These are phyloP conservation scores for Rubroshorea leprosula DNA, from an alignment of 345 rosid genomes.

Conservation along the genomic window DNA sequence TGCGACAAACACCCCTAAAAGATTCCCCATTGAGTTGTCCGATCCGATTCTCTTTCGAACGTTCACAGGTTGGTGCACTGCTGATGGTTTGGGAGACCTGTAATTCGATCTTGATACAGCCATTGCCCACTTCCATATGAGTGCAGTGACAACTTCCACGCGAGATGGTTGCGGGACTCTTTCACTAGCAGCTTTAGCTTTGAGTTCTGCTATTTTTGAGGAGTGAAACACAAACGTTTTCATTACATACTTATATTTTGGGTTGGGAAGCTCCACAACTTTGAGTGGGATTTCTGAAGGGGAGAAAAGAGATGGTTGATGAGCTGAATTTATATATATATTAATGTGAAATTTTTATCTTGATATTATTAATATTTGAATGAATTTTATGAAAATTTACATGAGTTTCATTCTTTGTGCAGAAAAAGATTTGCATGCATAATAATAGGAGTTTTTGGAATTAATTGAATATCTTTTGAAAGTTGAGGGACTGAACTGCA, in stretches of 20 bases:
- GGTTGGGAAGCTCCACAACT: neutral
- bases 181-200: neutral
- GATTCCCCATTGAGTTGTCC: constrained; percentile 22
- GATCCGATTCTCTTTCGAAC: constrained; percentile 24
- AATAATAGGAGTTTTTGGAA: too few relatives aligned
- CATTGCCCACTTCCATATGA: neutral
- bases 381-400: too few relatives aligned
- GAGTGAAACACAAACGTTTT: neutral
- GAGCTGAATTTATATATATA: too few relatives aligned
- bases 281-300: neutral
- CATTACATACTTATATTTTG: neutral
- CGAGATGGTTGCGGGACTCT: neutral
- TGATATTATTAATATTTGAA: too few relatives aligned
- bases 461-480: too few relatives aligned
- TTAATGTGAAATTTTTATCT: too few relatives aligned
- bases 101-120: neutral
- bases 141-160: neutral
- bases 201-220: neutral
- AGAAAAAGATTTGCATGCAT: too few relatives aligned
- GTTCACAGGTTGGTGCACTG: constrained; percentile 24
- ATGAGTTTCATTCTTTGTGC: too few relatives aligned
- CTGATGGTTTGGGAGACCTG: neutral
- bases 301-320: neutral
- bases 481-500: too few relatives aligned
- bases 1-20: constrained; percentile 3